phyloP scores from a whole-genome alignment of 1,139 yeast genomes.

The Wickerhamomyces sp. region DNA sequence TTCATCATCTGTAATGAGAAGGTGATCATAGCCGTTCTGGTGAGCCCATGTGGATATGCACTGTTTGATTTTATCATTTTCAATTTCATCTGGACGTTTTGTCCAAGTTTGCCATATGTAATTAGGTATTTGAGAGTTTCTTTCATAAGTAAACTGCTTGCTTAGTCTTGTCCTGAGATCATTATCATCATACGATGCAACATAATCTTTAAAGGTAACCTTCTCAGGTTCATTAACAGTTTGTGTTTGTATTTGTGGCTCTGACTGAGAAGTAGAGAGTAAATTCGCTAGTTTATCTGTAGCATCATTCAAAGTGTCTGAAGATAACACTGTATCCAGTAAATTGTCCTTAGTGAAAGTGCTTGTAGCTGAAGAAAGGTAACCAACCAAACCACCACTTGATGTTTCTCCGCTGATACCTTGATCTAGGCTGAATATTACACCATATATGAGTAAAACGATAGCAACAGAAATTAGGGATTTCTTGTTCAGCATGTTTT shows the following conservation, averaged over 20 bases:
- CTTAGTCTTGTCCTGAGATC: conserved; percentile 10
- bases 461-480: neutral
- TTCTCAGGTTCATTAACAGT: neutral
- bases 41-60: conserved; percentile 15
- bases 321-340: neutral
- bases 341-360: neutral
- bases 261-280: neutral
- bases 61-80: conserved; percentile 10
- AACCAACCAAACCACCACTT: neutral
- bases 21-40: conserved; percentile 50
- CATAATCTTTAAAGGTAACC: conserved; percentile 1
- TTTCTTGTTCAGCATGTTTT: neutral
- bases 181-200: conserved; percentile 2
- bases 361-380: neutral
- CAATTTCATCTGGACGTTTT: conserved; percentile 7
- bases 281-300: neutral
- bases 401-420: neutral
- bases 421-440: neutral
- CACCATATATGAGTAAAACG: neutral
- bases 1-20: conserved; percentile 66
- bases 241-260: no score
- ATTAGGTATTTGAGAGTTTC: conserved; percentile 15
- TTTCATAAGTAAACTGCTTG: conserved; percentile 12
- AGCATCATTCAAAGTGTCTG: neutral
- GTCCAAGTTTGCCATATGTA: conserved; percentile 22